Evolutionary conservation across 176 grass and related monocot species (phyloP).

Genomic region (Musa acuminata): DNA sequence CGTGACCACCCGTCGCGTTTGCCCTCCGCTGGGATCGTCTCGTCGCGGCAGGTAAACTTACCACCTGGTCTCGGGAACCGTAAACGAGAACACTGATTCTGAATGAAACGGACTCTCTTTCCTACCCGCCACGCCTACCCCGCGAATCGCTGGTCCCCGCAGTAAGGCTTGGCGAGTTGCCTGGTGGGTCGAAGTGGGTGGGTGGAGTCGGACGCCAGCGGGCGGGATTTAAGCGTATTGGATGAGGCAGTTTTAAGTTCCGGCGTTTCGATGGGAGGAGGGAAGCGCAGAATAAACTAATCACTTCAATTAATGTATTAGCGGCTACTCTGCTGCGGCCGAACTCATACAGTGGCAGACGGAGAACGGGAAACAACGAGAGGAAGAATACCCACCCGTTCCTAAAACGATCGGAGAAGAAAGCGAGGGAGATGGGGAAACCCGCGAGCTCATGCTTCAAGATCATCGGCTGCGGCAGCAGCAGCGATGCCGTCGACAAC

Average conservation of each 20-base stretch:
- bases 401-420: background rate
- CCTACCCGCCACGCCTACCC: no score
- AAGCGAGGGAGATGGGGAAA: conserved; percentile 26
- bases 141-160: no score
- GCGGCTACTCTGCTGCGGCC: background rate
- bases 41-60: no score
- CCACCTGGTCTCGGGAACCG: no score
- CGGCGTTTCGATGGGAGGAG: background rate
- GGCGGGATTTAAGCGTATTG: background rate
- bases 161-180: no score
- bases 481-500: conserved; percentile 1
- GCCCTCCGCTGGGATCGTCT: no score
- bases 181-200: background rate
- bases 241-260: background rate
- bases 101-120: no score
- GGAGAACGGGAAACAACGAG: background rate
- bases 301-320: background rate
- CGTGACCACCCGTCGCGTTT: background rate
- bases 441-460: conserved; percentile 58
- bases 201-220: background rate
- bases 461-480: conserved; percentile 58
- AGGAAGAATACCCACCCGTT: no score
- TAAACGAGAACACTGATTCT: no score
- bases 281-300: background rate
- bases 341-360: background rate